These are phyloP conservation scores for Eimeria acervulina DNA, from an alignment of 169 alveolate genomes.

Conservation along the genomic window DNA sequence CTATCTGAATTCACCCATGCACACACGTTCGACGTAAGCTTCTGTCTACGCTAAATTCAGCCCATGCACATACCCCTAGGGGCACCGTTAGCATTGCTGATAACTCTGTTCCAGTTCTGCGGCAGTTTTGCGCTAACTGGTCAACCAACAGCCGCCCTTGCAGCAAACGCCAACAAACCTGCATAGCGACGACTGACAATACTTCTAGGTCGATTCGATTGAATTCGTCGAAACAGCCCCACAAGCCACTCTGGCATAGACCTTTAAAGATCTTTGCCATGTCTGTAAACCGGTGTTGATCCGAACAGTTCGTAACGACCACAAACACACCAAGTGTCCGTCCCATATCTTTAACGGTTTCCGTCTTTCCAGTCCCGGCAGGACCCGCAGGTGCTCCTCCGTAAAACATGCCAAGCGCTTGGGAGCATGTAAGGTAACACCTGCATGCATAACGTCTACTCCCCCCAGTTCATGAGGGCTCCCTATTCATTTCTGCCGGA, in stretches of 20 bases:
- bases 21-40: not conserved
- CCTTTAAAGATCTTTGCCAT: conserved; percentile 98
- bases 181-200: conserved; percentile 97
- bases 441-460: conserved; percentile 10
- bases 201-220: conserved; percentile 96
- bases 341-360: conserved; percentile 97
- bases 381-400: conserved; percentile 99
- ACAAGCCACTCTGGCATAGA: conserved; percentile 95
- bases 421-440: conserved; percentile 84
- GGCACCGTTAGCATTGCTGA: not conserved
- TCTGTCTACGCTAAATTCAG: not conserved
- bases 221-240: conserved; percentile 98
- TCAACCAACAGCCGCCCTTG: not conserved
- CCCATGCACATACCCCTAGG: not conserved
- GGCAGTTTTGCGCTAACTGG: not conserved
- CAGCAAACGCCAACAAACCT: conserved; percentile 81
- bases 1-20: conserved; percentile 84
- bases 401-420: conserved; percentile 97
- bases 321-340: conserved; percentile 97
- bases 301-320: conserved; percentile 98
- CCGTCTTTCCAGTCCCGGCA: conserved; percentile 99
- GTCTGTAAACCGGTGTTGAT: conserved; percentile 96
- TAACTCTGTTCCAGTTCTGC: not conserved
- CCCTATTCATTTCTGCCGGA: not conserved
- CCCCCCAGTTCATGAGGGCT: not conserved